These are phyloP conservation scores for Chamaecrista fasciculata DNA, from an alignment of 306 rosid genomes.

Conservation along the genomic window DNA sequence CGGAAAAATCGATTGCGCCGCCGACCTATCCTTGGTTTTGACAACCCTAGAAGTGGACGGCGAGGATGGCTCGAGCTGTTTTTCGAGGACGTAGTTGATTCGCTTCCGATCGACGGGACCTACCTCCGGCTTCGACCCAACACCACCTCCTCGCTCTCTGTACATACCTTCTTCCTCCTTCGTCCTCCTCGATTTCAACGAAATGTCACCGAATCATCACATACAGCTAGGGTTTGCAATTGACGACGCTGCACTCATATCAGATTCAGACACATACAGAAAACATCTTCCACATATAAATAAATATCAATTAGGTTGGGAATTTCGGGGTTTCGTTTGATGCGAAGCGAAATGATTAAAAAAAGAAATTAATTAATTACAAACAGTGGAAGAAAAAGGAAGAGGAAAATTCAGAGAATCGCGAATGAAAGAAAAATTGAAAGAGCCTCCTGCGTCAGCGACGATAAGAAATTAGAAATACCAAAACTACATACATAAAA, in stretches of 20 bases:
- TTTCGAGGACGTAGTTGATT: conserved; percentile 67
- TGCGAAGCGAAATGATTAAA: too few relatives aligned
- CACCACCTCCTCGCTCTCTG: conserved; percentile 48
- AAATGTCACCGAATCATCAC: background rate
- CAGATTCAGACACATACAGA: background rate
- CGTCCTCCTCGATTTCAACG: background rate
- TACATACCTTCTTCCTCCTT: conserved; percentile 37
- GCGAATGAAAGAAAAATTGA: background rate
- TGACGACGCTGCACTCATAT: background rate
- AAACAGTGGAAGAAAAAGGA: background rate
- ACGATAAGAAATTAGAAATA: background rate
- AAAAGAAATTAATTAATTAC: too few relatives aligned
- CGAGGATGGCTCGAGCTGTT: conserved; percentile 67
- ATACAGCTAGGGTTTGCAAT: background rate
- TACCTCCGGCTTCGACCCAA: conserved; percentile 43
- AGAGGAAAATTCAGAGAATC: too few relatives aligned
- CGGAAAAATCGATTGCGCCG: conserved; percentile 31
- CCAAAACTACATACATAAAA: too few relatives aligned
- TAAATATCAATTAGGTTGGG: background rate
- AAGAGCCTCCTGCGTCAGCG: background rate
- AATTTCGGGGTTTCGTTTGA: background rate
- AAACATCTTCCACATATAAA: background rate
- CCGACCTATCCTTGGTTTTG: conserved; percentile 52
- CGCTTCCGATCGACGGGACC: conserved; percentile 55
- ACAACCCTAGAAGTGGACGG: conserved; percentile 60